Percentiles rank a stretch among this genome's conserved stretches.
phyloP scores from a whole-genome alignment of 2,329 filamentous ascomycete genomes.

The Chaetomiaceae sp. region DNA sequence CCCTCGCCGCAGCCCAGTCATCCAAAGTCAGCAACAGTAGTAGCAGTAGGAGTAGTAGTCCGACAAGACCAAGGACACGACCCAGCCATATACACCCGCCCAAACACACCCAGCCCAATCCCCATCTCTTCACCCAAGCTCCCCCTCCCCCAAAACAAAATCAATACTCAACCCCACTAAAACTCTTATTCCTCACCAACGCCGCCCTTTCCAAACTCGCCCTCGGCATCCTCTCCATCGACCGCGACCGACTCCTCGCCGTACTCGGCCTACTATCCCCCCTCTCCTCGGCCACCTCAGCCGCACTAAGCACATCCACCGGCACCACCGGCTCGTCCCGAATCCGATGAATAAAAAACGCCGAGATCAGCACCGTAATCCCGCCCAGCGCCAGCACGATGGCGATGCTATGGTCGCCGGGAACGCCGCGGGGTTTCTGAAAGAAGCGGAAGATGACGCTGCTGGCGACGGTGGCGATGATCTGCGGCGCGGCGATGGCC shows the following conservation, averaged over 20 bases:
- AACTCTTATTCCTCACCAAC: slow-evolving; percentile 46
- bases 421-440: slow-evolving; percentile 80
- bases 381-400: slow-evolving; percentile 85
- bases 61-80: too few relatives aligned
- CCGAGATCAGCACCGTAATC: slow-evolving; percentile 69
- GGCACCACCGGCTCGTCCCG: slow-evolving; percentile 51
- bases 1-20: too few relatives aligned
- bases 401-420: slow-evolving; percentile 80
- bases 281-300: slow-evolving; percentile 38
- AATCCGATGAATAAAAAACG: slow-evolving; percentile 64
- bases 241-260: slow-evolving; percentile 36
- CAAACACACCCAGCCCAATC: too few relatives aligned
- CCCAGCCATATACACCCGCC: too few relatives aligned
- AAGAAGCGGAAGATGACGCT: slow-evolving; percentile 78
- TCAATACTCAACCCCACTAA: slow-evolving; percentile 45
- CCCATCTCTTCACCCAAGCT: too few relatives aligned
- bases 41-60: too few relatives aligned
- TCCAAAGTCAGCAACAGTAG: too few relatives aligned
- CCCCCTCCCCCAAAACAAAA: too few relatives aligned
- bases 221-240: slow-evolving; percentile 39
- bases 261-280: slow-evolving; percentile 26
- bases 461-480: slow-evolving; percentile 80
- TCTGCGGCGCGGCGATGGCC: slow-evolving; percentile 84
- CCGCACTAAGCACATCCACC: slow-evolving; percentile 36
- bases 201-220: slow-evolving; percentile 43